Percentiles rank a stretch among this genome's conserved stretches.
These are phyloP conservation scores for Cyberlindnera maclurae DNA, from an alignment of 805 yeast genomes.

Conservation along the genomic window DNA sequence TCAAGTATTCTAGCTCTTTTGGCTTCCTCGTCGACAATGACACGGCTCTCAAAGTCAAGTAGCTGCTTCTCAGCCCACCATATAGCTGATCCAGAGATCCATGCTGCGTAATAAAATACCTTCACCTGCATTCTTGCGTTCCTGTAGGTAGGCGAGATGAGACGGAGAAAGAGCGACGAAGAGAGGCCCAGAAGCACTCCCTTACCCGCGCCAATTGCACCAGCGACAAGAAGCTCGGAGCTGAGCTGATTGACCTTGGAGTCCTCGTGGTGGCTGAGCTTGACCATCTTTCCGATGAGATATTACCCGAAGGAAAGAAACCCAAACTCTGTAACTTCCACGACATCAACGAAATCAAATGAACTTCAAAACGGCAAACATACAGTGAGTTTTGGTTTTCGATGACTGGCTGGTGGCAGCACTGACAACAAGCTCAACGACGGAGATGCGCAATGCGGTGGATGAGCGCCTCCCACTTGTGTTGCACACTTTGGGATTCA, in stretches of 20 bases:
- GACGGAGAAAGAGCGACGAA: slow-evolving; percentile 26
- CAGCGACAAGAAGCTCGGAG: slow-evolving; percentile 31
- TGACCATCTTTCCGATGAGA: slow-evolving; percentile 10
- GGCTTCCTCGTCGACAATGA: slow-evolving; percentile 27
- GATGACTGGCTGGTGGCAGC: neutral
- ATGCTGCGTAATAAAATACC: slow-evolving; percentile 34
- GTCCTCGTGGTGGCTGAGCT: slow-evolving; percentile 33
- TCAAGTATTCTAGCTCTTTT: slow-evolving; percentile 31
- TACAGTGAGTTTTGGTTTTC: slow-evolving; percentile 2
- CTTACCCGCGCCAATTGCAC: slow-evolving; percentile 34
- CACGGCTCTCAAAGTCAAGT: slow-evolving; percentile 28
- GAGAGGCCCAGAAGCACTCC: slow-evolving; percentile 33
- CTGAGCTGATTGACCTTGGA: slow-evolving; percentile 28
- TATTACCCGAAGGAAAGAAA: neutral
- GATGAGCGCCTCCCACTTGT: slow-evolving; percentile 14
- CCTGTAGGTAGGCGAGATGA: slow-evolving; percentile 30
- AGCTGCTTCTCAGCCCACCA: slow-evolving; percentile 36
- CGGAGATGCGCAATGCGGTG: slow-evolving; percentile 6
- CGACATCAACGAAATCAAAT: neutral
- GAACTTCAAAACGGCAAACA: slow-evolving; percentile 3
- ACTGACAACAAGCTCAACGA: slow-evolving; percentile 5
- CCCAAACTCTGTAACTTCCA: neutral
- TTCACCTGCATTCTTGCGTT: slow-evolving; percentile 34
- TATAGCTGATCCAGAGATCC: slow-evolving; percentile 35
- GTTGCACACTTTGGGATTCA: slow-evolving; percentile 29